Evolutionary conservation across 176 grass and related monocot species (phyloP), one percentile per base, ranked within the genome.

Genomic region (Musa beccarii): DNA sequence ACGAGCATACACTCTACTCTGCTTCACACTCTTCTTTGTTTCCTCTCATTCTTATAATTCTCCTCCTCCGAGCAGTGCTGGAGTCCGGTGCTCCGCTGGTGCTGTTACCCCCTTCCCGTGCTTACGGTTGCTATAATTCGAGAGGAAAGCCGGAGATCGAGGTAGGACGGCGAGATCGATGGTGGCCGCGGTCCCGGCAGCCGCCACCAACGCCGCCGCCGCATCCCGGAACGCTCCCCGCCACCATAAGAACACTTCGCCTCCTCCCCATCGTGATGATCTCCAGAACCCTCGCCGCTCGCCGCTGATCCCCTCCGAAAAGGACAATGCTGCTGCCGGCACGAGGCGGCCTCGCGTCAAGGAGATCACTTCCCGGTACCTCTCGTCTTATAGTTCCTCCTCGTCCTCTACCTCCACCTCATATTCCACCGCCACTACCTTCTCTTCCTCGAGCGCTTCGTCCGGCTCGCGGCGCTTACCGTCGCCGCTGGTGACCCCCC

Each of bases 291-390:
- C 72, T 62, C 69, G 28, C 54, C 85, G 85, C 24, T 66, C 77
- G 1, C 85, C 85, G 17, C 71, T 87, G 23, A 83, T 79, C 25
- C 85, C 81, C 20, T 83, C 85, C 5, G 85, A 87, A n/a, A 87
- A 80, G 72, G 67, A 79, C 76, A 83, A 80, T 76, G 85, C 81
- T 0, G 71, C 55, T 34, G 80, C 64, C 9, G 23, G 75, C 14
- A 19, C 53, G 59, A 73, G 84, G 26, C 81, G 76, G 16, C 71
- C 76, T 20, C 63, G 77, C 1, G 63, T 19, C n/a, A 87, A 87
- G 55, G 85, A 83, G 80, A 83, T 87, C 78, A 68, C 70, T 10
- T 87, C 85, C 25, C 85, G 85, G 8, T 87, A 83, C 54, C 72
- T 87, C 23, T 83, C 81, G 24, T 72, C 76, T 25, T 69, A 76